A percentile compares a stretch with the other conserved stretches of the same genome.
Conservation (phyloP, 352 stramenopile species). For the Pythium grandisporangium region DNA sequence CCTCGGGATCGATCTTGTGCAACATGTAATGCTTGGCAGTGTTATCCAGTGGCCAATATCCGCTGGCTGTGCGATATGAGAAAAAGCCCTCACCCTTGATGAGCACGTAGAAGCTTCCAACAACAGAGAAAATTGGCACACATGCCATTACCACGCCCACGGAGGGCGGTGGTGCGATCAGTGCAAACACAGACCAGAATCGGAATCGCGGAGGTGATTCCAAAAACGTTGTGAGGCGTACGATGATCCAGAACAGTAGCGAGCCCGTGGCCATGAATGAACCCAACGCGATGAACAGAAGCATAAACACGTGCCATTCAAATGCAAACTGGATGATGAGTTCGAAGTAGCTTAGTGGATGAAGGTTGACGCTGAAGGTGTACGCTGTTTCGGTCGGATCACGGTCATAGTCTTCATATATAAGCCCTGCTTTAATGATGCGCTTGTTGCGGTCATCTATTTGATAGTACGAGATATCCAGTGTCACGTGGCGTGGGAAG, state of each 20-base stretch:
- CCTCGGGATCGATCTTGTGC: conserved; percentile 68
- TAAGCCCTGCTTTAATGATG: conserved; percentile 86
- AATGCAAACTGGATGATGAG: conserved; percentile 97
- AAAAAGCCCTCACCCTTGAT: conserved; percentile 52
- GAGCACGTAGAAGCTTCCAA: conserved; percentile 57
- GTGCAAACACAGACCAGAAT: conserved; percentile 87
- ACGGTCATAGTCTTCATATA: conserved; percentile 92
- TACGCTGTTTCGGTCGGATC: conserved; percentile 83
- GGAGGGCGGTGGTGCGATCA: conserved; percentile 86
- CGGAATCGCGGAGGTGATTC: conserved; percentile 88
- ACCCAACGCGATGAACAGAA: conserved; percentile 92
- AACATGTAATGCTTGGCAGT: conserved; percentile 85
- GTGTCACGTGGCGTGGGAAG: conserved; percentile 88
- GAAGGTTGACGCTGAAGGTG: conserved; percentile 87
- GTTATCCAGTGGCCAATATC: conserved; percentile 77
- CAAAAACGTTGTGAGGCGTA: conserved; percentile 87
- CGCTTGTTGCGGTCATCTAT: conserved; percentile 84
- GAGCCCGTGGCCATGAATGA: conserved; percentile 68
- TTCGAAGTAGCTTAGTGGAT: conserved; percentile 92
- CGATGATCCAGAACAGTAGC: conserved; percentile 86
- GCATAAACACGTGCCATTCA: conserved; percentile 87
- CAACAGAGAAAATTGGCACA: conserved; percentile 72
- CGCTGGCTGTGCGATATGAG: conserved; percentile 15
- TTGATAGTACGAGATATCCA: conserved; percentile 95
- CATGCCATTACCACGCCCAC: conserved; percentile 86